Evolutionary conservation across 805 yeast species (phyloP), one percentile per base, ranked within the genome.

Genomic region (Saccharomycopsis sp.): DNA sequence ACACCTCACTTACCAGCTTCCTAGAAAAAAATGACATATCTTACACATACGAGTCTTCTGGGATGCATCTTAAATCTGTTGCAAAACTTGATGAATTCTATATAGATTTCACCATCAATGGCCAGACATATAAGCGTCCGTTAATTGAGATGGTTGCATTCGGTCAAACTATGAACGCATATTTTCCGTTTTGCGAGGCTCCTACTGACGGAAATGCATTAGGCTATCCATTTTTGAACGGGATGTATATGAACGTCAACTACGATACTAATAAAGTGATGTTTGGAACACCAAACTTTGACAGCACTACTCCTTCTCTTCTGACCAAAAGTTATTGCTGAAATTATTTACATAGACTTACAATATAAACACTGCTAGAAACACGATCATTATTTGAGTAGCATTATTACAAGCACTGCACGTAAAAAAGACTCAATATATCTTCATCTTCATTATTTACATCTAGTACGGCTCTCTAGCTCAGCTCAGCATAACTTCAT

Each of bases 401-500:
- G n/a, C n/a, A n/a, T n/a, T n/a, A n/a, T 29, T 29, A 12, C 38
- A 29, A 29, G 38, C 12, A 29, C 38, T 29, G 12, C 38, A 7
- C 38, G 38, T 29, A 29, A 29, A 29, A 29, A 29, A 7, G 38
- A 29, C 5, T 29, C 38, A 29, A n/a, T n/a, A n/a, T n/a, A n/a
- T n/a, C n/a, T n/a, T n/a, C n/a, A n/a, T n/a, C n/a, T n/a, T n/a
- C n/a, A n/a, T n/a, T n/a, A n/a, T n/a, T n/a, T n/a, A n/a, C n/a
- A n/a, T n/a, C n/a, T n/a, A n/a, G n/a, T n/a, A n/a, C n/a, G n/a
- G n/a, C n/a, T 12, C 12, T 29, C 5, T 29, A 29, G 5, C 5
- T 12, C 12, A 29, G 12, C 38, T 12, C 38, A 12, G 22, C 22
- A 44, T 44, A 17, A 75, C 74, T 17, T 68, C 62, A 35, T 66